Evolutionary conservation across 805 yeast genomes (phyloP).

Genomic region (Teunomyces tritomae): DNA sequence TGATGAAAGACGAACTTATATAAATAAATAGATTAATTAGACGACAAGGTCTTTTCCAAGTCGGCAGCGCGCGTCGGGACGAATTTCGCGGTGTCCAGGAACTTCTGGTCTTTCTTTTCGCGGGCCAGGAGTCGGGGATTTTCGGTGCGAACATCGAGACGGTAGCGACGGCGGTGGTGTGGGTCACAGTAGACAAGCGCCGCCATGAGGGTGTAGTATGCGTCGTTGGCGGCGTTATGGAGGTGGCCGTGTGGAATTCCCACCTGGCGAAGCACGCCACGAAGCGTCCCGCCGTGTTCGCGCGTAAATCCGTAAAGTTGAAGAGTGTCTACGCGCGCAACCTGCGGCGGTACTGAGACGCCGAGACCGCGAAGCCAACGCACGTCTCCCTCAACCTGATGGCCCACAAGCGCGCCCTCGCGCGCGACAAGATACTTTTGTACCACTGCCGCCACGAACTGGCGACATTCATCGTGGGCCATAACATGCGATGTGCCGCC

Average conservation of each 20-base stretch:
- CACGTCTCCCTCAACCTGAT: constrained; percentile 11
- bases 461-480: constrained; percentile 8
- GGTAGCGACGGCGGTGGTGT: constrained; percentile 10
- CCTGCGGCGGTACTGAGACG: constrained; percentile 7
- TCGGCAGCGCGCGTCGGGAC: not conserved
- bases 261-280: constrained; percentile 18
- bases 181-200: constrained; percentile 25
- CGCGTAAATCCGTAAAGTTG: constrained; percentile 13
- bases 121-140: not conserved
- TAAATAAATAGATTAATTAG: too few species aligned
- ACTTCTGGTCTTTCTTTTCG: constrained; percentile 12
- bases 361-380: constrained; percentile 15
- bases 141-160: constrained; percentile 13
- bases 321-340: constrained; percentile 19
- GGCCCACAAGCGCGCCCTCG: constrained; percentile 20
- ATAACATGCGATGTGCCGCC: constrained; percentile 22
- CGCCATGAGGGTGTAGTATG: constrained; percentile 26
- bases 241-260: constrained; percentile 23
- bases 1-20: not conserved
- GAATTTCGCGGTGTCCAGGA: constrained; percentile 9
- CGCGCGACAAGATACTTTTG: constrained; percentile 14
- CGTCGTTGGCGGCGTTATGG: constrained; percentile 30
- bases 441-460: constrained; percentile 11
- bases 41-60: not conserved
- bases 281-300: constrained; percentile 17